A percentile compares a stretch with the other conserved stretches of the same genome.
phyloP scores from a whole-genome alignment of 371 early-diverging fungal genomes.

The Parasitella parasitica region DNA sequence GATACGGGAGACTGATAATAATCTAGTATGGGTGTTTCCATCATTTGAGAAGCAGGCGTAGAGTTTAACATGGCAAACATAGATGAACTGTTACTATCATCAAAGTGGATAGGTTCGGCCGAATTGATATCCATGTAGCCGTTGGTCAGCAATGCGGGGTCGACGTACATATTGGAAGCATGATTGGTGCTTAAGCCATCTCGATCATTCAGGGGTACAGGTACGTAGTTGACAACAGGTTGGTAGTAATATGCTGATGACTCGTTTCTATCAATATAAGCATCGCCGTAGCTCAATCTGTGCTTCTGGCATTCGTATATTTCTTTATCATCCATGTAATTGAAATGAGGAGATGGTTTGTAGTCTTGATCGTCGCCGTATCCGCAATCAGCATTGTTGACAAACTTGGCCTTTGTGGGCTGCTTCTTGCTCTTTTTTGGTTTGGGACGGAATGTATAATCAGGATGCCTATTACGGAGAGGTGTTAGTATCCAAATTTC shows the following conservation, averaged over 20 bases:
- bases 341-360: background rate
- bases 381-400: background rate
- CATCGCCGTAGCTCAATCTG: background rate
- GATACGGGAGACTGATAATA: background rate
- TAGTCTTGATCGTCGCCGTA: background rate
- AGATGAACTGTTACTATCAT: too few species aligned
- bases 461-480: slow-evolving; percentile 50
- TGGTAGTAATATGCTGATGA: background rate
- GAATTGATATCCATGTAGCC: background rate
- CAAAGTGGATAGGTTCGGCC: background rate
- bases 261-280: background rate
- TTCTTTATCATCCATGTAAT: background rate
- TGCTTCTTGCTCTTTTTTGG: slow-evolving; percentile 44
- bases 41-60: background rate
- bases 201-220: background rate
- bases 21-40: background rate
- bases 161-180: background rate
- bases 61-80: background rate
- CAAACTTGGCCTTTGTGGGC: background rate
- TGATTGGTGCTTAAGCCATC: background rate
- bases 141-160: background rate
- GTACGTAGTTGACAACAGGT: background rate
- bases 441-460: slow-evolving; percentile 71
- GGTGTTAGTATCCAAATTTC: background rate
- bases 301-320: background rate